Base-by-base conservation (phyloP, 2,329 filamentous ascomycete species). In the Pseudomassariella vexata region DNA sequence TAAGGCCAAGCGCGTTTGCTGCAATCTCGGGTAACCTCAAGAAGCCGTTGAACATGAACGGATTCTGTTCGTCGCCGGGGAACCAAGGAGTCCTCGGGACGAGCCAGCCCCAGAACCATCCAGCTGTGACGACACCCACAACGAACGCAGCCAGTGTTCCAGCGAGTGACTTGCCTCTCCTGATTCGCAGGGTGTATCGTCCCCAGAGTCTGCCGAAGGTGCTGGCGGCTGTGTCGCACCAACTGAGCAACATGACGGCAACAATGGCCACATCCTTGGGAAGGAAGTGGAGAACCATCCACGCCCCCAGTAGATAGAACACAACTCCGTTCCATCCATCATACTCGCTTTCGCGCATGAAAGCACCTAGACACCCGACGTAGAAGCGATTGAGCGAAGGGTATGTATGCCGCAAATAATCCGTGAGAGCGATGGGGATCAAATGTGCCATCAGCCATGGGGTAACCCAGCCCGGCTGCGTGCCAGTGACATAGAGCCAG, bases 281-380 rank as follows among this genome's bases (percentile, higher is more conserved):
- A 57, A 94, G 87, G 56, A 86, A 87, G 45, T 77, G 77, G 44
- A 96, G 75, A 11, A 90, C 87, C 19, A 80, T 71, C 79, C 88
- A 95, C 18, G 88, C 82, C 35, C 92, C 92, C 6, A 95, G 74
- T 8, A 98, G 76, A 60, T 96, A 98, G 68, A 85, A 95, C 45
- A 98, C 94, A 46, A 96, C 90, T 32, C 92, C 92, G 56, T 98
- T 98, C 71, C 87, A 98, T 31, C 88, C 86, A 28, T 81, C 73
- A 46, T 90, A 94, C 62, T 98, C 92, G 43, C 84, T 92, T 65
- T 98, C 92, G 34, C 92, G 85, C 92, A 98, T 98, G 47, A 98
- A 70, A 1, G 89, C 87, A 28, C 92, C 92, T 10, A 96, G 64
- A 22, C 76, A 72, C 35, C 74, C 78, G 48, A 96, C 90, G 59